Base-by-base conservation (phyloP, 441 rosid genomes). In the Omphalea diandra region DNA sequence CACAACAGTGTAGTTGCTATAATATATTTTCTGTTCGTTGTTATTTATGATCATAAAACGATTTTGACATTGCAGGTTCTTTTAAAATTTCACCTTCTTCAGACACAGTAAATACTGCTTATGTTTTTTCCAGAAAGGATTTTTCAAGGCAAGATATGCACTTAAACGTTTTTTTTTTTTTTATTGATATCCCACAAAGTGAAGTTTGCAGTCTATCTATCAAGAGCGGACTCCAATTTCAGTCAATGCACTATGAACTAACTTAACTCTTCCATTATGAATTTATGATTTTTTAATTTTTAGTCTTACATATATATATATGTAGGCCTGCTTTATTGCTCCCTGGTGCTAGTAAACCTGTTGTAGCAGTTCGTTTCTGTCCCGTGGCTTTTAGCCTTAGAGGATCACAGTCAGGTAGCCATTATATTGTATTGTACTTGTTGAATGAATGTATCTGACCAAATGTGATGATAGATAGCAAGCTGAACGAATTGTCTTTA, bases 311-410 rank as follows among this genome's bases (percentile, higher is more conserved):
- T 72, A 47, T 64, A 73, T 72, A 65, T 72, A 53, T 71, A n/a
- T 74, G 59, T 81, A 94, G 98, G 78, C 97, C 98, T 76, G 91
- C 95, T 52, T 50, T 94, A 76, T 86, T 83, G 82, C 93, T 94
- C 31, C 97, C 99, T 38, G 75, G 94, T 85, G 91, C 90, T 59
- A 83, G 76, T 80, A 94, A 94, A 81, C 97, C 99, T 26, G 86
- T 94, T 62, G 86, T 92, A 55, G 98, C 87, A 27, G 94, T 92
- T 83, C 88, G 91, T 9, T 94, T 94, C 78, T 90, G 96, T 70
- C 97, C 98, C 33, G 55, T 87, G 65, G 68, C 84, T 60, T 94
- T 86, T 73, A 83, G 70, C 76, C 90, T 84, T 67, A 79, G 84
- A 53, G 89, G 87, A 59, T 79, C 88, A 63, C 75, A 67, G 65